Evolutionary conservation across 345 rosid genomes (phyloP), one percentile per base, ranked within the genome.

Genomic region (Pugionium cornutum): DNA sequence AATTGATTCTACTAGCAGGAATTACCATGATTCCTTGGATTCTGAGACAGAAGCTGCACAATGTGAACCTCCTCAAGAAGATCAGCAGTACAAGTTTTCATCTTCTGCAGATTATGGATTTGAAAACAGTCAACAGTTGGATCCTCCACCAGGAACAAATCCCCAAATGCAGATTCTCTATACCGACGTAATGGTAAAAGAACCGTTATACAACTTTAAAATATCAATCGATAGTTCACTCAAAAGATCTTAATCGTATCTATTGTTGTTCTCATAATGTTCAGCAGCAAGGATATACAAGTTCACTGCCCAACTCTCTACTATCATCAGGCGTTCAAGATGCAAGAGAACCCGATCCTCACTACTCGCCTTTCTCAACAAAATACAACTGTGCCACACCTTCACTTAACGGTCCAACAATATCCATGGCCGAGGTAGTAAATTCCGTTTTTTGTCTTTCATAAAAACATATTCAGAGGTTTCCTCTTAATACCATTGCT

Each of bases 341-440:
- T 32, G 84, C 77, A 46, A 80, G 96, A 78, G 97, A 89, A 72
- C 71, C 81, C 18, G 88, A 94, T 73, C 82, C 85, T 48, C 82
- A 86, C 62, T 90, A 90, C 74, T 86, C 89, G 29, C 92, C 96
- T 6, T 90, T 94, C 75, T 82, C 85, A 30, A 69, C 86, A 10
- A 86, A 80, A 77, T 86, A 81, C 68, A 79, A 75, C 81, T 83
- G 70, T 60, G 53, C 84, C 9, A 61, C 87, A 52, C 55, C 74
- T 65, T 74, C 99, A 36, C 76, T 83, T 58, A 75, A 75, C 57
- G 83, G 82, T 72, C 84, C 89, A 58, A 54, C 83, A 55, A 75
- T 87, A 6, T 82, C 96, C 60, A 76, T 84, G 79, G 79, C 90
- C 8, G 97, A 92, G 94, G 97, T 90, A 77, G 28, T 46, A 8